Percentiles rank a stretch among this genome's conserved stretches.
Conservation (phyloP, 495 filamentous ascomycete species). For the Aspergillus steynii region DNA sequence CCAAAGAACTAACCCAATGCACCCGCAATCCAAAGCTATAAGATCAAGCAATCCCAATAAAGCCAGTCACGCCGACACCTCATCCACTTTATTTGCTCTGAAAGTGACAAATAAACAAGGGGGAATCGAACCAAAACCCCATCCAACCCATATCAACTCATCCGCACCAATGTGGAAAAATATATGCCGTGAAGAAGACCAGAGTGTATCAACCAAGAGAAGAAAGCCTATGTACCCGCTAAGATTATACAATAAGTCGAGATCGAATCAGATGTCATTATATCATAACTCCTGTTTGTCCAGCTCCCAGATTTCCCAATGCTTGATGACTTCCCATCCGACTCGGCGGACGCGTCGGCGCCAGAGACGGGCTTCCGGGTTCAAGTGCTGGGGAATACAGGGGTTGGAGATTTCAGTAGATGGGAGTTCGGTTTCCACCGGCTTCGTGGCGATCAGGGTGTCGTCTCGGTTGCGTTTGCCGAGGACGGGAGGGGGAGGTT, state of each 20-base stretch:
- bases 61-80: neutral
- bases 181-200: neutral
- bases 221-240: neutral
- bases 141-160: neutral
- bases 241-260: too few species aligned
- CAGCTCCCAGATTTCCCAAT: slow-evolving; percentile 47
- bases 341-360: slow-evolving; percentile 36
- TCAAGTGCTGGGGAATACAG: neutral
- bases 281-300: slow-evolving; percentile 43
- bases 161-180: neutral
- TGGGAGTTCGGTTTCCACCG: neutral
- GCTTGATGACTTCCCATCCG: slow-evolving; percentile 43
- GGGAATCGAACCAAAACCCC: neutral
- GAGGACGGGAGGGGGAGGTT: slow-evolving; percentile 13
- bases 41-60: neutral
- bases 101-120: neutral
- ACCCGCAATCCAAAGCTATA: too few species aligned
- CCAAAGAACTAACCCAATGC: too few species aligned
- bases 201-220: neutral
- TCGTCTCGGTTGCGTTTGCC: slow-evolving; percentile 25
- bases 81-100: neutral
- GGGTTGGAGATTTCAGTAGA: neutral
- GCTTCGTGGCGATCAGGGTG: neutral
- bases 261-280: slow-evolving; percentile 1
- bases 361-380: slow-evolving; percentile 25